Percentiles rank a stretch among this genome's conserved stretches.
Conservation (phyloP, 192 early-diverging fungal genomes). For the Backusella morwellensis region DNA sequence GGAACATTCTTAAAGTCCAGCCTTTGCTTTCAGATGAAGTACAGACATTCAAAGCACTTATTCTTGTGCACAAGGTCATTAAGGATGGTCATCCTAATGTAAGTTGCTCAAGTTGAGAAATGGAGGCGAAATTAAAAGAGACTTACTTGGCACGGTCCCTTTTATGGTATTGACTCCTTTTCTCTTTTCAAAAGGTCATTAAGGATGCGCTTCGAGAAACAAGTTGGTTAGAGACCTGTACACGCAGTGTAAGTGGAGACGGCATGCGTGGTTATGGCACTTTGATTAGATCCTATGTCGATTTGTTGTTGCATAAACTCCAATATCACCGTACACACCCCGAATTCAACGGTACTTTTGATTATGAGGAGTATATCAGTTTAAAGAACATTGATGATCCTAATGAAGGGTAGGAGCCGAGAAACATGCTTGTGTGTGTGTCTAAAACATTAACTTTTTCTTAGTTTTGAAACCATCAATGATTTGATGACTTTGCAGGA, state of each 20-base stretch:
- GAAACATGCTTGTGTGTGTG: too few relatives aligned
- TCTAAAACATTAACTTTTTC: neutral
- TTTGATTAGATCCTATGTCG: constrained; percentile 88
- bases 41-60: constrained; percentile 94
- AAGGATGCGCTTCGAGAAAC: constrained; percentile 81
- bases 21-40: constrained; percentile 92
- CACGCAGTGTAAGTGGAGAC: constrained; percentile 49
- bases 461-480: constrained; percentile 92
- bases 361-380: constrained; percentile 96
- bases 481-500: constrained; percentile 92
- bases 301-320: constrained; percentile 87
- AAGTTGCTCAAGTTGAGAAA: constrained; percentile 12
- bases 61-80: constrained; percentile 94
- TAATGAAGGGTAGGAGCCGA: constrained; percentile 79
- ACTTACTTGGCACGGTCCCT: too few relatives aligned
- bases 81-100: constrained; percentile 86
- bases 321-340: constrained; percentile 90
- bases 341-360: constrained; percentile 93
- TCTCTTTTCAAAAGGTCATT: constrained; percentile 52
- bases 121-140: too few relatives aligned
- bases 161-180: too few relatives aligned
- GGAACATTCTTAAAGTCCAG: constrained; percentile 81
- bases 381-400: constrained; percentile 95
- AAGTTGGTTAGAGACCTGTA: constrained; percentile 80
- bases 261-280: constrained; percentile 65